phyloP scores from a whole-genome alignment of 2,329 filamentous ascomycete genomes.

The Rugonectria rugulosa region DNA sequence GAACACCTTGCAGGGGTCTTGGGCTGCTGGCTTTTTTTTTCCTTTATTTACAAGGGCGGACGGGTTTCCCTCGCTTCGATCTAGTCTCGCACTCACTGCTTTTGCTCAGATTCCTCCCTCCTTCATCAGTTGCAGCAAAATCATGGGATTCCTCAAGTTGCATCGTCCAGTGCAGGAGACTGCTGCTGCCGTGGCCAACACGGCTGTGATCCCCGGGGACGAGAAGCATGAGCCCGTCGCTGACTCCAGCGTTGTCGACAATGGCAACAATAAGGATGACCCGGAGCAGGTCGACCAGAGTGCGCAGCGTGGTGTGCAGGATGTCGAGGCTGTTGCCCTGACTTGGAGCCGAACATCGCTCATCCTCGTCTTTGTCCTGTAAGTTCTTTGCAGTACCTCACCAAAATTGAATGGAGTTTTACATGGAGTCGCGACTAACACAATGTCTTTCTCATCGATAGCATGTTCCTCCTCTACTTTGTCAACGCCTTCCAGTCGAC shows the following conservation, averaged over 20 bases:
- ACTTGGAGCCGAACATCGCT: conserved; percentile 51
- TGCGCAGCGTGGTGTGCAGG: conserved; percentile 48
- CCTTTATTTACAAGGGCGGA: too few species aligned
- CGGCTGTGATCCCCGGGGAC: conserved; percentile 12
- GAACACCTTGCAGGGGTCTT: too few species aligned
- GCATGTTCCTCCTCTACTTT: conserved; percentile 59
- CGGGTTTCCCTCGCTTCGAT: too few species aligned
- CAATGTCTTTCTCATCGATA: conserved; percentile 12
- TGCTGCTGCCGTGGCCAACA: neutral
- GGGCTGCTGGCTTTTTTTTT: too few species aligned
- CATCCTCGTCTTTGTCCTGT: conserved; percentile 44
- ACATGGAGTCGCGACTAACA: neutral
- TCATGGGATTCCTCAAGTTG: neutral
- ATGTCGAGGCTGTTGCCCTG: conserved; percentile 50
- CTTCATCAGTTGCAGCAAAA: neutral
- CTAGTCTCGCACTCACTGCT: too few species aligned
- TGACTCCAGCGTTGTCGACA: conserved; percentile 16
- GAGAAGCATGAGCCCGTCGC: conserved; percentile 26
- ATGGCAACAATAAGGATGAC: conserved; percentile 16
- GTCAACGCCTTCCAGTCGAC: conserved; percentile 57
- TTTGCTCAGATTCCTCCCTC: neutral
- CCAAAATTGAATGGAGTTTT: too few species aligned
- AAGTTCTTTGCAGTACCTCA: conserved; percentile 17
- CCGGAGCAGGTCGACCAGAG: conserved; percentile 31
- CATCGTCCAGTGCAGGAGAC: neutral